Evolutionary conservation across 2,329 filamentous ascomycete species (phyloP), one percentile per base, ranked within the genome.

Genomic region (Penicillium frequentans): DNA sequence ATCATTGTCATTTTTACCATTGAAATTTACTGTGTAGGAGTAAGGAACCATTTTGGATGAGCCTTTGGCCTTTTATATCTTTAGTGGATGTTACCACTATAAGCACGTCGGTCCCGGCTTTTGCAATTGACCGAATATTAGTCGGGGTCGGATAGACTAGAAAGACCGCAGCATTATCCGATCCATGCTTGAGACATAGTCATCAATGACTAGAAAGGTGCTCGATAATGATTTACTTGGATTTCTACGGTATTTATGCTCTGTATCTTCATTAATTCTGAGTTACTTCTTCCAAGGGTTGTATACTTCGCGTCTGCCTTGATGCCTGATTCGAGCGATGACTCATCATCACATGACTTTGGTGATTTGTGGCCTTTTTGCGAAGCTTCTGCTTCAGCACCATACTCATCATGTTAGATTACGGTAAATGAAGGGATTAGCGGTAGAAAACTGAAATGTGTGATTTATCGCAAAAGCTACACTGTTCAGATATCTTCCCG

Each of bases 331-430:
- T 11, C 9, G 21, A 23, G 3, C 21, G 21, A 43, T 42, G 26
- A 29, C 26, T 37, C 50, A 43, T 33, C 14, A 31, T 55, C 52
- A 55, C 52, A 24, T 55, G 52, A 48, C 31, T 23, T n/a, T 19
- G 14, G 33, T 42, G 19, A 49, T 49, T 42, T 29, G 45, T 55
- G 52, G 52, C 52, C 52, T 50, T 42, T 29, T 31, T 39, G 47
- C 42, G 42, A 44, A 44, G 42, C 42, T 44, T 44, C 42, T 44
- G 42, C 23, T 23, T 44, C 21, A 29, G 21, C 16, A 14, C 3
- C 16, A 48, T 21, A 31, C n/a, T 27, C 29, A 11, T 29, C 5
- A 19, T 21, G 16, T n/a, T 6, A 3, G 8, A 5, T 16, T 7
- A 33, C 19, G n/a, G 16, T 26, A 31, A 29, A 4, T 47, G n/a